Conservation (phyloP, 345 rosid species). For the Isatis tinctoria region DNA sequence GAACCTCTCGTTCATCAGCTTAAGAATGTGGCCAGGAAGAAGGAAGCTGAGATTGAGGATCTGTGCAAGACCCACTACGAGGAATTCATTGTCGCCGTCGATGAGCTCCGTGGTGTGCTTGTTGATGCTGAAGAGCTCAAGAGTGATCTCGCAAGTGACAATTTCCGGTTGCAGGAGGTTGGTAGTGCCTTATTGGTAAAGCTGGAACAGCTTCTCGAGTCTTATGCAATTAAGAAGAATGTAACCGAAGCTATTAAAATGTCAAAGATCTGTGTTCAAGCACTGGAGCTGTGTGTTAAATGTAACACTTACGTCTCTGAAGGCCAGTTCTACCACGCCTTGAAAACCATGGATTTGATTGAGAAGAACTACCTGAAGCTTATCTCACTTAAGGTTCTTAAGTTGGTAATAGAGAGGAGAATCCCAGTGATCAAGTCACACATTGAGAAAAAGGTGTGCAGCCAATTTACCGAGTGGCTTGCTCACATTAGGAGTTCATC, state of each 20-base stretch:
- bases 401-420: constrained; percentile 49
- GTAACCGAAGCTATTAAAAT: constrained; percentile 74
- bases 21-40: constrained; percentile 65
- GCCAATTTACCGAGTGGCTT: constrained; percentile 87
- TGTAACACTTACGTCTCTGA: constrained; percentile 61
- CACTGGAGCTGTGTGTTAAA: constrained; percentile 66
- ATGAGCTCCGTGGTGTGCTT: constrained; percentile 93
- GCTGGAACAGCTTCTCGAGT: constrained; percentile 83
- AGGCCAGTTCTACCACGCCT: constrained; percentile 71
- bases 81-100: constrained; percentile 94
- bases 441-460: constrained; percentile 76
- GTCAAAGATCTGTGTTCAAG: constrained; percentile 69
- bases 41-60: constrained; percentile 92
- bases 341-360: constrained; percentile 71
- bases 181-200: constrained; percentile 68
- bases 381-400: constrained; percentile 68
- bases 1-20: constrained; percentile 84
- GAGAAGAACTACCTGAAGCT: constrained; percentile 52
- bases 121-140: constrained; percentile 95
- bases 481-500: constrained; percentile 79
- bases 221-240: constrained; percentile 69
- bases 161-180: constrained; percentile 78
- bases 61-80: constrained; percentile 97
- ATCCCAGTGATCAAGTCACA: constrained; percentile 71
- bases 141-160: constrained; percentile 81